A percentile compares a stretch with the other conserved stretches of the same genome.
phyloP scores from a whole-genome alignment of 2,329 filamentous ascomycete species.

The Phaeosphaeria sp. region DNA sequence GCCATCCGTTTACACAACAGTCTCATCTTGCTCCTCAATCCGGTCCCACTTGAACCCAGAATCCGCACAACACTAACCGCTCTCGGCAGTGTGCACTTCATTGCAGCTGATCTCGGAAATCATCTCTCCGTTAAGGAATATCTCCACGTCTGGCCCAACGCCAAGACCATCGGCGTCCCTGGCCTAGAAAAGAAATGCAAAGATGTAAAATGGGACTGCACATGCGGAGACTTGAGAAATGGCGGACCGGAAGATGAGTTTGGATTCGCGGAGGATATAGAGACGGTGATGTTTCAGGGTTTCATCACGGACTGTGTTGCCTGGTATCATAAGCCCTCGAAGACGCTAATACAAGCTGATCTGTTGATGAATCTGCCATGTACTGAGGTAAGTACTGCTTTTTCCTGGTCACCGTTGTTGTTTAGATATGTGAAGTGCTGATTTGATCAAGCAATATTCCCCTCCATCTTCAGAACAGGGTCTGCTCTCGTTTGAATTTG shows the following conservation, averaged over 20 bases:
- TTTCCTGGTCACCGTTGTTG: not conserved
- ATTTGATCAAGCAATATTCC: slow-evolving; percentile 15
- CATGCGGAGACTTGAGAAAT: slow-evolving; percentile 12
- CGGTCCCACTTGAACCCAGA: slow-evolving; percentile 10
- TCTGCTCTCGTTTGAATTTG: slow-evolving; percentile 12
- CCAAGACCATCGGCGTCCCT: slow-evolving; percentile 17
- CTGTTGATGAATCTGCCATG: slow-evolving; percentile 23
- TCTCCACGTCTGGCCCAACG: slow-evolving; percentile 12
- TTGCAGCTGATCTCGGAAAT: slow-evolving; percentile 20
- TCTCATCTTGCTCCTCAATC: slow-evolving; percentile 18
- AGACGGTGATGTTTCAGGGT: slow-evolving; percentile 21
- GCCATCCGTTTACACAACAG: slow-evolving; percentile 15
- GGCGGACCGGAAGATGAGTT: slow-evolving; percentile 19
- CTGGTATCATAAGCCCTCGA: slow-evolving; percentile 19
- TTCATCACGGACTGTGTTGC: slow-evolving; percentile 24
- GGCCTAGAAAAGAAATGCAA: slow-evolving; percentile 17
- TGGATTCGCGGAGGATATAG: slow-evolving; percentile 15
- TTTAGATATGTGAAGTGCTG: not conserved
- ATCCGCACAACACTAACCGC: slow-evolving; percentile 10
- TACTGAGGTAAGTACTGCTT: slow-evolving; percentile 13
- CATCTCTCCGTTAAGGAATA: slow-evolving; percentile 16
- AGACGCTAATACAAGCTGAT: slow-evolving; percentile 19
- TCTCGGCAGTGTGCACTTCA: slow-evolving; percentile 19
- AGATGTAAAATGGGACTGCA: slow-evolving; percentile 19
- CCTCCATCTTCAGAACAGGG: slow-evolving; percentile 15